A percentile compares a stretch with the other conserved stretches of the same genome.
phyloP scores from a whole-genome alignment of 2,329 filamentous ascomycete genomes.

The Aaosphaeria pasadenensis region DNA sequence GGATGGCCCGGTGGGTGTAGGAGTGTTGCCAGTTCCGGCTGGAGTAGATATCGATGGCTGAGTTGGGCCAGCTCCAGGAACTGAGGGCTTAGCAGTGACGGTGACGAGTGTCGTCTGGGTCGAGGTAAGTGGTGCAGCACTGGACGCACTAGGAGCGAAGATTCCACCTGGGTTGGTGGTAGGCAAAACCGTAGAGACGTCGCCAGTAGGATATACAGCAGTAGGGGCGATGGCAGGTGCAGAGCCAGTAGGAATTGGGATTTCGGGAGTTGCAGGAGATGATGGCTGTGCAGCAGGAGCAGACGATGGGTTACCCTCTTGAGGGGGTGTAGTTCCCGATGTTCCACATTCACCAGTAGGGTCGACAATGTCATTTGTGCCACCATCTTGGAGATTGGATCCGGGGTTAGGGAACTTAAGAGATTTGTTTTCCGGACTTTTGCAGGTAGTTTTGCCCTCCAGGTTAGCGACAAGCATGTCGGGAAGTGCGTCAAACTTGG shows the following conservation, averaged over 20 bases:
- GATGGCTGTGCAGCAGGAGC: slow-evolving; percentile 6
- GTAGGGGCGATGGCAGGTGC: slow-evolving; percentile 8
- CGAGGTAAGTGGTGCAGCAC: slow-evolving; percentile 11
- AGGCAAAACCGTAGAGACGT: not conserved
- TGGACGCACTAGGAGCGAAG: slow-evolving; percentile 30
- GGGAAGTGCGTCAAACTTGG: slow-evolving; percentile 62
- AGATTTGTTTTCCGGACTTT: slow-evolving; percentile 52
- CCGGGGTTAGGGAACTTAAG: slow-evolving; percentile 68
- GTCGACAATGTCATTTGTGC: slow-evolving; percentile 11
- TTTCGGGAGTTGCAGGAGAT: slow-evolving; percentile 9
- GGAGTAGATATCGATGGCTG: not conserved
- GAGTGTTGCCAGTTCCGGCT: slow-evolving; percentile 9
- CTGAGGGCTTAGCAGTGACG: slow-evolving; percentile 8
- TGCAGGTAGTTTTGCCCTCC: slow-evolving; percentile 51
- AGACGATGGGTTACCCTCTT: slow-evolving; percentile 2
- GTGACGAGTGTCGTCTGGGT: slow-evolving; percentile 14
- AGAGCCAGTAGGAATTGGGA: slow-evolving; percentile 2
- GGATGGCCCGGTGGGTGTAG: slow-evolving; percentile 3
- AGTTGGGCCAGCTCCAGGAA: slow-evolving; percentile 5
- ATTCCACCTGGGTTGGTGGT: slow-evolving; percentile 22
- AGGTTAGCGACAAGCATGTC: slow-evolving; percentile 74
- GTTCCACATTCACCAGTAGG: slow-evolving; percentile 22
- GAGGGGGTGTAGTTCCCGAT: slow-evolving; percentile 10
- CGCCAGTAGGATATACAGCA: not conserved
- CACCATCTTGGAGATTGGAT: slow-evolving; percentile 47